Base-by-base conservation (phyloP, 805 yeast species). In the Wickerhamiella kazuoi region DNA sequence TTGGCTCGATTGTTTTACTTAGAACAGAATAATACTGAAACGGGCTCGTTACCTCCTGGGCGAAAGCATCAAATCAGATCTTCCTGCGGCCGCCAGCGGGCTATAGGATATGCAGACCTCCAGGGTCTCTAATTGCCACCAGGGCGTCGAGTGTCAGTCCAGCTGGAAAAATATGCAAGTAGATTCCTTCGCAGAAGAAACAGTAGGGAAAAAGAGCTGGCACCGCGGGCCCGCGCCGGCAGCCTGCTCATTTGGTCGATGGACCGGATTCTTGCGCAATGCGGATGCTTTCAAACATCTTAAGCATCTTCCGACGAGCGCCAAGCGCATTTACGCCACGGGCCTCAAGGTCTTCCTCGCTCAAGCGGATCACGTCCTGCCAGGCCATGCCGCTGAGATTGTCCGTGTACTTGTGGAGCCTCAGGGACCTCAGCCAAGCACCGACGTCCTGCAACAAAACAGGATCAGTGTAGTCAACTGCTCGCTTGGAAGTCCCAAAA, bases 271-370 rank as follows among this genome's bases (percentile, higher is more conserved):
- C 69, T 47, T 65, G 65, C 35, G 67, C 65, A 29, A 69, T 77
- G 51, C 72, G 74, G 34, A 87, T 94, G 41, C 76, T 77, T 44
- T 75, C 80, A 62, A 90, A 90, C 29, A 94, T 93, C 62, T 90
- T 90, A 51, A 90, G 62, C 56, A 90, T 69, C 61, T 90, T 90
- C 41, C 96, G 72, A 46, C 99, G 68, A 0, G 99, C 99, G 5
- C 99, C 99, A 47, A 90, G 67, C 0, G 98, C 96, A 47, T 75
- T 71, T 31, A 90, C 95, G 5, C 99, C 99, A 42, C 74, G 67
- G 3, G 66, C 67, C 47, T 77, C 83, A 50, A 90, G 65, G 42
- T 74, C 71, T 3, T 61, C 68, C 54, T 87, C 94, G 43, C 65
- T 65, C 46, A 80, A 63, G 46, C 72, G 71, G 43, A 90, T 69